Conservation (phyloP, 2,329 filamentous ascomycete genomes). For the Penicillium capsulatum region DNA sequence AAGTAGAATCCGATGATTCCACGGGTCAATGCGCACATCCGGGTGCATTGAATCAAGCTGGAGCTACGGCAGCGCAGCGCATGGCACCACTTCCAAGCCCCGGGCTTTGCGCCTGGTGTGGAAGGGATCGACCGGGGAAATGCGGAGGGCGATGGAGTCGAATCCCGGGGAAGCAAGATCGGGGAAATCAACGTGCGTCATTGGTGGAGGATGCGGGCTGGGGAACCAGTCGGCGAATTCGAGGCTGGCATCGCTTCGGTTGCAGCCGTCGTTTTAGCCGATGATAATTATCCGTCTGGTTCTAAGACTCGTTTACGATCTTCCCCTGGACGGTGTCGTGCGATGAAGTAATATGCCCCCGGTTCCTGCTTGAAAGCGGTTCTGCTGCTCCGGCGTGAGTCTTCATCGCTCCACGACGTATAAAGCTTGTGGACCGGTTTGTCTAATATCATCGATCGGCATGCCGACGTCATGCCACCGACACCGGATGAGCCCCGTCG, state of each 20-base stretch:
- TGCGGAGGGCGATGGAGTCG: slow-evolving; percentile 18
- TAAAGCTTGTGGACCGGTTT: too few relatives aligned
- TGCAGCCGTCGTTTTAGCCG: slow-evolving; percentile 6
- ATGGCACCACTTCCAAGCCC: slow-evolving; percentile 11
- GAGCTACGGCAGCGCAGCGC: slow-evolving; percentile 2
- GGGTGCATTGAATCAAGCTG: slow-evolving; percentile 7
- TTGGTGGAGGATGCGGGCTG: slow-evolving; percentile 7
- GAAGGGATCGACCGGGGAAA: slow-evolving; percentile 17
- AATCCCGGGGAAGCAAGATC: slow-evolving; percentile 14
- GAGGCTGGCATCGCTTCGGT: slow-evolving; percentile 5
- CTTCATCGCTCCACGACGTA: too few relatives aligned
- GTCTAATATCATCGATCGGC: slow-evolving; percentile 8
- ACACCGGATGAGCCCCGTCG: too few relatives aligned
- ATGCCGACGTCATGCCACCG: slow-evolving; percentile 21
- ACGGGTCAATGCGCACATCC: slow-evolving; percentile 8
- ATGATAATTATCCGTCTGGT: slow-evolving; percentile 1
- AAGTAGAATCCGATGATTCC: too few relatives aligned
- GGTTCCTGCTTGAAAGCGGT: neutral
- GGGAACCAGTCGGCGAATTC: slow-evolving; percentile 15
- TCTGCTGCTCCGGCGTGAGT: neutral
- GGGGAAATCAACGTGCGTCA: slow-evolving; percentile 16
- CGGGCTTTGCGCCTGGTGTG: slow-evolving; percentile 3
- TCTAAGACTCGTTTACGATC: slow-evolving; percentile 4
- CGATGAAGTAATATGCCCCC: neutral
- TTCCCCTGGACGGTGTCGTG: neutral